phyloP scores from a whole-genome alignment of 345 rosid species.

The Isatis tinctoria region DNA sequence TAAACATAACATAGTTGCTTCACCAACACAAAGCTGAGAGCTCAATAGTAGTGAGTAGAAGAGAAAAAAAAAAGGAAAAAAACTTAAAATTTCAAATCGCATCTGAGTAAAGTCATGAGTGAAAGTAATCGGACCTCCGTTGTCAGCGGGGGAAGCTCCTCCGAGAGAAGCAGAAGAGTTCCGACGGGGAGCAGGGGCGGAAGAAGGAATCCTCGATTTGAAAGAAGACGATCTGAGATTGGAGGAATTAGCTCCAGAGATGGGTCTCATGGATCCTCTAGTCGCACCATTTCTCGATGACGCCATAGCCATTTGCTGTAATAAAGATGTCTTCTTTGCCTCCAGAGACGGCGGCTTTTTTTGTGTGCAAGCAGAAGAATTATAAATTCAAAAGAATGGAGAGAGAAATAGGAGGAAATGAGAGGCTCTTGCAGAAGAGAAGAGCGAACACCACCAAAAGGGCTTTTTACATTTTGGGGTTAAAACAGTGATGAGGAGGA shows the following conservation, averaged over 20 bases:
- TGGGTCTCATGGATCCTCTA: slow-evolving; percentile 44
- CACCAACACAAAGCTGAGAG: background rate
- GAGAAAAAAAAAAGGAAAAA: background rate
- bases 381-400: background rate
- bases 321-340: background rate
- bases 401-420: background rate
- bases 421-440: background rate
- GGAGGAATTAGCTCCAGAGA: slow-evolving; percentile 37
- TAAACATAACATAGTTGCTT: background rate
- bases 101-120: background rate
- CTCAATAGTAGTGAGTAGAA: background rate
- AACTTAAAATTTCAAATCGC: background rate
- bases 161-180: slow-evolving; percentile 50
- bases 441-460: background rate
- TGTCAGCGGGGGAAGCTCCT: slow-evolving; percentile 33
- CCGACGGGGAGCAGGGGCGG: slow-evolving; percentile 60
- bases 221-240: slow-evolving; percentile 65
- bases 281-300: slow-evolving; percentile 57
- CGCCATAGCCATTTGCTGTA: slow-evolving; percentile 40
- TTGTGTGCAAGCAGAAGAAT: background rate
- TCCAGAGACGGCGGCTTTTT: background rate
- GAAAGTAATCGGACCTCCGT: slow-evolving; percentile 50
- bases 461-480: background rate
- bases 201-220: slow-evolving; percentile 58
- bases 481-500: slow-evolving; percentile 8